Percentiles rank a stretch among this genome's conserved stretches.
Evolutionary conservation across 2,329 filamentous ascomycete genomes (phyloP).

Genomic region (Alternaria angustiovoidea): DNA sequence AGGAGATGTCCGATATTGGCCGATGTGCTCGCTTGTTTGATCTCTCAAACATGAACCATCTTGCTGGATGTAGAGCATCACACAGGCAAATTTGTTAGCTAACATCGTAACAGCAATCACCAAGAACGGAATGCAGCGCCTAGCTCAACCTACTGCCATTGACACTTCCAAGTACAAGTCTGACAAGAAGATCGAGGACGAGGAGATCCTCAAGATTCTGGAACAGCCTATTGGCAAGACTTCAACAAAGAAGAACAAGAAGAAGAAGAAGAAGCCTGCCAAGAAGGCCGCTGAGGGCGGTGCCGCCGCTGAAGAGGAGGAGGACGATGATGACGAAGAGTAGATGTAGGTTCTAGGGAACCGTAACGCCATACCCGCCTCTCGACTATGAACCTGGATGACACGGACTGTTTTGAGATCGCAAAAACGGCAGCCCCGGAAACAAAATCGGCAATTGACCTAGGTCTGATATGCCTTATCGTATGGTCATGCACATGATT

Average conservation of each 20-base stretch:
- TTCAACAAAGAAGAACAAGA: slow-evolving; percentile 81
- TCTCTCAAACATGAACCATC: not conserved
- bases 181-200: slow-evolving; percentile 97
- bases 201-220: slow-evolving; percentile 93
- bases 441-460: slow-evolving; percentile 1
- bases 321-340: slow-evolving; percentile 46
- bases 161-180: slow-evolving; percentile 87
- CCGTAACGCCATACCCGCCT: not conserved
- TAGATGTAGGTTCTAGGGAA: slow-evolving; percentile 27
- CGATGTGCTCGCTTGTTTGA: not conserved
- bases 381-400: slow-evolving; percentile 5
- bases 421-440: slow-evolving; percentile 1
- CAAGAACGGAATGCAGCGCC: slow-evolving; percentile 92
- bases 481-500: slow-evolving; percentile 3
- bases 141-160: slow-evolving; percentile 77
- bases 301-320: slow-evolving; percentile 54
- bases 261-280: slow-evolving; percentile 75
- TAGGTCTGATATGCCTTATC: slow-evolving; percentile 1
- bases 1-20: not conserved
- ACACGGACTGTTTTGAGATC: slow-evolving; percentile 6
- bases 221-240: slow-evolving; percentile 79
- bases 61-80: not conserved
- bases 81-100: slow-evolving; percentile 10
- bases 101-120: slow-evolving; percentile 74
- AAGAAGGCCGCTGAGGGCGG: slow-evolving; percentile 68